Evolutionary conservation across 805 yeast genomes (phyloP).

Genomic region (Candida lessepsii): DNA sequence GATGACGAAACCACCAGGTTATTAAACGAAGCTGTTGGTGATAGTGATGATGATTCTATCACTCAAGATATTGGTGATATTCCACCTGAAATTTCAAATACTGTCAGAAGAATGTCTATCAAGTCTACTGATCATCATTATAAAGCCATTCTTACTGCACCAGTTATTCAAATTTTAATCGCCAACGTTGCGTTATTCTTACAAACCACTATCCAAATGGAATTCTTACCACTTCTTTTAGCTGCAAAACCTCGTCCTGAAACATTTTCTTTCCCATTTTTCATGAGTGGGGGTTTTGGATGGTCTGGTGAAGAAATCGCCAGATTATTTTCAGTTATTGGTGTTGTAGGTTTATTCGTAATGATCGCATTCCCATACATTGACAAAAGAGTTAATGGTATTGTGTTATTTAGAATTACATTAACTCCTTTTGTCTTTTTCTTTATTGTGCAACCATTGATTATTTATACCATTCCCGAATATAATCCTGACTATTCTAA

Average conservation of each 20-base stretch:
- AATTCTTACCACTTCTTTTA: constrained; percentile 32
- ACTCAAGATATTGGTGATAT: constrained; percentile 2
- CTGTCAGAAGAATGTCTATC: constrained; percentile 10
- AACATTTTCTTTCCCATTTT: constrained; percentile 26
- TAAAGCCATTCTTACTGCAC: constrained; percentile 22
- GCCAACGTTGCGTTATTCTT: constrained; percentile 32
- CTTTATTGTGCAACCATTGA: constrained; percentile 38
- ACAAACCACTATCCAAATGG: constrained; percentile 29
- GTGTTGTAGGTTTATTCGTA: constrained; percentile 24
- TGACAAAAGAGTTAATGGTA: constrained; percentile 26
- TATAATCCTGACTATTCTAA: constrained; percentile 26
- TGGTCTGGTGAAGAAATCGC: constrained; percentile 27
- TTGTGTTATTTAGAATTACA: background rate
- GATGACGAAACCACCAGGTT: background rate
- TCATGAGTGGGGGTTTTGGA: constrained; percentile 35
- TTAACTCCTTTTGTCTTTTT: constrained; percentile 44
- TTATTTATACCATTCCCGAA: constrained; percentile 39
- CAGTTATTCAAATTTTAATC: constrained; percentile 27
- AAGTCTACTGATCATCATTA: constrained; percentile 7
- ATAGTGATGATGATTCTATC: constrained; percentile 8
- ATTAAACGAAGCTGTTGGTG: constrained; percentile 2
- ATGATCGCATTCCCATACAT: constrained; percentile 31
- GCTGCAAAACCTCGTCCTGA: constrained; percentile 11
- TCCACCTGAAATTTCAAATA: constrained; percentile 18
- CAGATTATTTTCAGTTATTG: constrained; percentile 32